Conservation (phyloP, 257 asterid genomes). For the Solanum arcanum region DNA sequence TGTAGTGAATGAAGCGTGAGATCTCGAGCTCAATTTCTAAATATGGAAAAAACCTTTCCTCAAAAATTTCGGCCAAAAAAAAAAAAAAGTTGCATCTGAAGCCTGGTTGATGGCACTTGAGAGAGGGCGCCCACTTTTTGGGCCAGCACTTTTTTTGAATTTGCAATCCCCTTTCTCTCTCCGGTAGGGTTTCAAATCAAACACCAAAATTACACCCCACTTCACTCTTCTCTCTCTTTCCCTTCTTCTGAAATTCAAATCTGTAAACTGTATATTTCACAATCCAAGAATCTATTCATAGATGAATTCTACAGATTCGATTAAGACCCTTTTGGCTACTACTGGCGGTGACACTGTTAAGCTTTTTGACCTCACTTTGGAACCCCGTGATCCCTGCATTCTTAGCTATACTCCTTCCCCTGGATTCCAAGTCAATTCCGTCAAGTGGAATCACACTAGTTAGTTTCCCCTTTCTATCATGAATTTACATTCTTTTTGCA, state of each 20-base stretch:
- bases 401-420: slow-evolving; percentile 68
- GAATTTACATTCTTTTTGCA: not conserved
- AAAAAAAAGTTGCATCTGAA: not conserved
- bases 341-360: slow-evolving; percentile 90
- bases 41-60: too few relatives aligned
- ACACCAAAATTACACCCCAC: not conserved
- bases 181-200: slow-evolving; percentile 2
- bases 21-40: too few relatives aligned
- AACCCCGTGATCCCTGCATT: slow-evolving; percentile 78
- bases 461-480: slow-evolving; percentile 7
- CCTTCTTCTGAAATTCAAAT: not conserved
- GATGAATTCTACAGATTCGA: slow-evolving; percentile 60
- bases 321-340: slow-evolving; percentile 55
- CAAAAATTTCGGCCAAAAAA: too few relatives aligned
- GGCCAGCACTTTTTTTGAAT: slow-evolving; percentile 5
- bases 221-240: not conserved
- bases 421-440: slow-evolving; percentile 62
- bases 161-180: not conserved
- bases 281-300: not conserved
- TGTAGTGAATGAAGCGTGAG: too few relatives aligned
- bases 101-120: not conserved
- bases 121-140: slow-evolving; percentile 1
- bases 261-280: not conserved
- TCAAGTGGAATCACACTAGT: slow-evolving; percentile 99
- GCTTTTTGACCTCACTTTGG: slow-evolving; percentile 78